Conservation (phyloP, 2,329 filamentous ascomycete genomes). For the Lasiodiplodia sp. region DNA sequence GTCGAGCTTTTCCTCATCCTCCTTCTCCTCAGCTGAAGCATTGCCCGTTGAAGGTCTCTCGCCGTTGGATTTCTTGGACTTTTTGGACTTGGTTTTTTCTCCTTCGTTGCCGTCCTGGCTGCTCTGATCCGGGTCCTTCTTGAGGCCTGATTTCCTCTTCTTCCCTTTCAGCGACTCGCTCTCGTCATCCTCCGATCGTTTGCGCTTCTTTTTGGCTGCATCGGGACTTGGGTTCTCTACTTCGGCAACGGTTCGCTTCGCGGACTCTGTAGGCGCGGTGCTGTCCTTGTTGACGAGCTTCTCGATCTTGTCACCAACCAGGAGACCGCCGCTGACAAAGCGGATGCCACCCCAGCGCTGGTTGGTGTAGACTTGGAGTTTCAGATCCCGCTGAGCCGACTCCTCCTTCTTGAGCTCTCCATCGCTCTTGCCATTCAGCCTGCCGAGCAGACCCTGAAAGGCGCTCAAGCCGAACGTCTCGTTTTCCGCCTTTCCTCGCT, state of each 20-base stretch:
- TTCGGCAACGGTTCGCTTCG: not conserved
- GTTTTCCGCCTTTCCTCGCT: slow-evolving; percentile 69
- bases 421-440: slow-evolving; percentile 87
- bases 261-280: slow-evolving; percentile 43
- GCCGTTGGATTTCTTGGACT: slow-evolving; percentile 41
- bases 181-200: slow-evolving; percentile 42
- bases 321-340: slow-evolving; percentile 85
- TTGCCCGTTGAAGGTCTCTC: slow-evolving; percentile 31
- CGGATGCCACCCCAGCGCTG: slow-evolving; percentile 79
- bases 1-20: slow-evolving; percentile 48
- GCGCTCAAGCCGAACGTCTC: slow-evolving; percentile 85
- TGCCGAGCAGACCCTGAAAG: slow-evolving; percentile 84
- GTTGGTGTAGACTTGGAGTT: slow-evolving; percentile 76
- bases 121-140: slow-evolving; percentile 34
- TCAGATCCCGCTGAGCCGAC: slow-evolving; percentile 71
- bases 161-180: slow-evolving; percentile 46
- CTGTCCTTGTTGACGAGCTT: slow-evolving; percentile 40
- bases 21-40: slow-evolving; percentile 46
- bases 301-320: slow-evolving; percentile 66
- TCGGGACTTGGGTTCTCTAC: not conserved
- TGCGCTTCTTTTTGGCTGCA: slow-evolving; percentile 39
- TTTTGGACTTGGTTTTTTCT: slow-evolving; percentile 45
- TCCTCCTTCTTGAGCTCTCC: slow-evolving; percentile 74
- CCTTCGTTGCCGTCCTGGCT: slow-evolving; percentile 20
- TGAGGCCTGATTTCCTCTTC: slow-evolving; percentile 46